These are phyloP conservation scores for Jaminaea rosea DNA, from an alignment of 1,284 basidiomycete species.

Conservation along the genomic window DNA sequence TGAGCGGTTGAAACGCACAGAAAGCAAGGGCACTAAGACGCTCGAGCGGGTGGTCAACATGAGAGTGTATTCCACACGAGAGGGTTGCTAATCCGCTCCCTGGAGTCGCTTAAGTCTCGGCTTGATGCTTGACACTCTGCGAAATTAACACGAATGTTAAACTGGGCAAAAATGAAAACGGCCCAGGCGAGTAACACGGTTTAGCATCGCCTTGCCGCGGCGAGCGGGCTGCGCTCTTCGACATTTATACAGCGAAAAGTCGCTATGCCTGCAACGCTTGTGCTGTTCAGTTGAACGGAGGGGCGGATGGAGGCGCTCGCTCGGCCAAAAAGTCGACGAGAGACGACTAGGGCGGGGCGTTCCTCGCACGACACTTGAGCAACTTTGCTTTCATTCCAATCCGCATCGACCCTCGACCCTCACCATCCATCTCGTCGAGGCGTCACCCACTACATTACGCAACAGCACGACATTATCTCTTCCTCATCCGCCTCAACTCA, in stretches of 20 bases:
- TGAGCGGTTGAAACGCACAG: no score
- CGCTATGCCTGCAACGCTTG: no score
- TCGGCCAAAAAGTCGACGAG: no score
- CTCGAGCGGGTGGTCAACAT: background rate
- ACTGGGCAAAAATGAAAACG: background rate
- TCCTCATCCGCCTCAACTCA: no score
- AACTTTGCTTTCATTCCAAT: background rate
- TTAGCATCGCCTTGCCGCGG: constrained; percentile 1
- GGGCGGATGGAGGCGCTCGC: no score
- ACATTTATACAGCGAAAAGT: no score
- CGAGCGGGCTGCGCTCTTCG: no score
- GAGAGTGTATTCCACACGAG: background rate
- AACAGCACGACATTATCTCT: no score
- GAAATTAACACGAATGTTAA: background rate
- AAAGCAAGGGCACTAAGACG: constrained; percentile 1
- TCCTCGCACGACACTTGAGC: background rate
- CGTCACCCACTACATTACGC: background rate
- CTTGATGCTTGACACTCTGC: background rate
- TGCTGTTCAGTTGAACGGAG: no score
- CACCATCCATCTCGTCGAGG: background rate
- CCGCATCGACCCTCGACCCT: no score
- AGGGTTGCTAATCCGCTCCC: background rate
- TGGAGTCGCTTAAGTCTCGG: background rate
- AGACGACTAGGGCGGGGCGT: no score
- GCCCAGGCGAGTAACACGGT: background rate